Conservation (phyloP, 2,329 filamentous ascomycete species). For the Aciculosporium take region DNA sequence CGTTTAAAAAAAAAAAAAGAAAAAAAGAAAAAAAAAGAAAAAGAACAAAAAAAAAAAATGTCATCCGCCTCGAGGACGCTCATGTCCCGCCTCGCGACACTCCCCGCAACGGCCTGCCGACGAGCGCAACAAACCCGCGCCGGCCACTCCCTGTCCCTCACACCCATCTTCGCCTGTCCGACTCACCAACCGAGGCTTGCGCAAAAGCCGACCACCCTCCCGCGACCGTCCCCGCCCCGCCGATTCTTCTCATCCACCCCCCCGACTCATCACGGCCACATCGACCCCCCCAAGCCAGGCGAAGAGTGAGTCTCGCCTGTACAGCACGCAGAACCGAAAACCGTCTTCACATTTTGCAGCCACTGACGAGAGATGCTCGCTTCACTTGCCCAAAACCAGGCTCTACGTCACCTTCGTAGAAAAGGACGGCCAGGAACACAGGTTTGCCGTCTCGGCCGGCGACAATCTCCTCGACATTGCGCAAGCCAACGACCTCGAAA, state of each 20-base stretch:
- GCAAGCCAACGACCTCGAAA: conserved; percentile 86
- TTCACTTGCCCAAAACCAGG: conserved; percentile 36
- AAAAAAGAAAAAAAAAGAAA: too few species aligned
- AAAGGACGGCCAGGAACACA: conserved; percentile 66
- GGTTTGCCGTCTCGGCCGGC: conserved; percentile 67
- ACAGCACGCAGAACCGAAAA: too few species aligned
- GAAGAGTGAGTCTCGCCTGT: conserved; percentile 60
- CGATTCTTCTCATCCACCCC: conserved; percentile 53
- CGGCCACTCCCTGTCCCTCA: conserved; percentile 5
- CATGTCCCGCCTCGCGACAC: conserved; percentile 18
- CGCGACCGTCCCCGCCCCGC: conserved; percentile 1
- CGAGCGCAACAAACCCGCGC: conserved; percentile 14
- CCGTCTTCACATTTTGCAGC: not conserved
- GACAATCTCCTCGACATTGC: conserved; percentile 94
- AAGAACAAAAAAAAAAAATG: conserved; percentile 9
- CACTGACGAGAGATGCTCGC: not conserved
- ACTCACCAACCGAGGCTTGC: not conserved
- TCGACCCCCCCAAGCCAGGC: conserved; percentile 72
- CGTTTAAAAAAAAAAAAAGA: too few species aligned
- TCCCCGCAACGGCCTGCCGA: conserved; percentile 17
- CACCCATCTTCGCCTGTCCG: not conserved
- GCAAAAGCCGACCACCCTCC: not conserved
- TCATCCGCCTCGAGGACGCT: conserved; percentile 20
- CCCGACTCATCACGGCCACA: conserved; percentile 55
- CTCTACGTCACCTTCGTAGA: conserved; percentile 86